Conservation (phyloP, 75 land plant genomes). For the Pseudotsuga menziesii region DNA sequence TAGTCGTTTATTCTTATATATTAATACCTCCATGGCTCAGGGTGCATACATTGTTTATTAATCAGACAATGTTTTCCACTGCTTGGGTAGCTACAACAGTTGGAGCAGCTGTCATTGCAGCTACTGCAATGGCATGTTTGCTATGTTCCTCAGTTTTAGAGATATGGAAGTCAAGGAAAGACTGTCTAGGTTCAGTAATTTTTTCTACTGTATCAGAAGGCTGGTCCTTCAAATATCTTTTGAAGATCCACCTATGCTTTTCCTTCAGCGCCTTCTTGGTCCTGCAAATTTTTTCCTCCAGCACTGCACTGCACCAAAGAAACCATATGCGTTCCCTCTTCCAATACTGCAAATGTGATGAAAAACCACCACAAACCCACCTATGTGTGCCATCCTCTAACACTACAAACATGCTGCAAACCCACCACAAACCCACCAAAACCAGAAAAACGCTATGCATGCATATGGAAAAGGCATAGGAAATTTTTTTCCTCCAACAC, state of each 20-base stretch:
- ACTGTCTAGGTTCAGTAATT: background rate
- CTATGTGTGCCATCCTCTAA: too few relatives aligned
- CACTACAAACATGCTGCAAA: too few relatives aligned
- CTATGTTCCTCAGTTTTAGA: slow-evolving; percentile 44
- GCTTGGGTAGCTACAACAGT: slow-evolving; percentile 70
- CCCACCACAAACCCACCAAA: too few relatives aligned
- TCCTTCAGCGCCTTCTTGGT: slow-evolving; percentile 57
- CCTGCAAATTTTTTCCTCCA: too few relatives aligned
- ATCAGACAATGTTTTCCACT: slow-evolving; percentile 48
- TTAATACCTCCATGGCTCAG: background rate
- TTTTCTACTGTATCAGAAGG: slow-evolving; percentile 13
- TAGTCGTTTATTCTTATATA: slow-evolving; percentile 62
- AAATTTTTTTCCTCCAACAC: too few relatives aligned
- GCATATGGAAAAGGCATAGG: too few relatives aligned
- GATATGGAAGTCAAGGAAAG: slow-evolving; percentile 2
- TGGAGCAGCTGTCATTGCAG: slow-evolving; percentile 63
- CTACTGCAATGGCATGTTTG: slow-evolving; percentile 73
- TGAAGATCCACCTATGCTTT: slow-evolving; percentile 78
- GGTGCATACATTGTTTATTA: slow-evolving; percentile 24
- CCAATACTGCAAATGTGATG: too few relatives aligned
- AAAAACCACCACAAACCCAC: too few relatives aligned
- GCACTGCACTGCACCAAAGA: too few relatives aligned
- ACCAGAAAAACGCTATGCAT: too few relatives aligned
- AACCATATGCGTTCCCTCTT: too few relatives aligned
- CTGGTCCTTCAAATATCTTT: slow-evolving; percentile 44